Evolutionary conservation across 768 basidiomycete species (phyloP), one percentile per base, ranked within the genome.

Genomic region (Serpula lacrymans): DNA sequence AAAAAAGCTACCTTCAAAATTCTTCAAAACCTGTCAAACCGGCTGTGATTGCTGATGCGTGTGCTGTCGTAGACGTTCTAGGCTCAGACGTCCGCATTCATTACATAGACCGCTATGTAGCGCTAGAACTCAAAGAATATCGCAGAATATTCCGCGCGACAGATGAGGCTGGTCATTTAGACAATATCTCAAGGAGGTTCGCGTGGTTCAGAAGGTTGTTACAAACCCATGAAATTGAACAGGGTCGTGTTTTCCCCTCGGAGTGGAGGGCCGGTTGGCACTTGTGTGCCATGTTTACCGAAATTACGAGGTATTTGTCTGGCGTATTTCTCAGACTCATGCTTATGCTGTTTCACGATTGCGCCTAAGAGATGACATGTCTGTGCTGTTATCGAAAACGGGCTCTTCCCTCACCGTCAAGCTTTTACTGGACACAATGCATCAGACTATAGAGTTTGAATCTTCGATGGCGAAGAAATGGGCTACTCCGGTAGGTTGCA

Each of bases 81-180:
- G 94, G 94, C 1, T 65, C 71, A 5, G 95, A 98, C 44, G 83
- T 90, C 43, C 84, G 88, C 57, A 70, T 60, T 8, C 82, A 87
- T 41, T 74, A 96, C 40, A 72, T 98, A 10, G 89, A 94, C 38
- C 84, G 92, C 37, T 96, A 96, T 53, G 82, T 90, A 16, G 79
- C 85, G 8, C 74, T 94, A 12, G 90, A 96, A 51, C 73, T 99
- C 18, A 90, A 91, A 57, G 96, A 98, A 58, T 99, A 98, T 58
- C 83, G 93, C 9, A 84, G 93, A 16, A 94, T 99, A 57, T 98
- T 99, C 67, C 81, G 88, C 35, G 79, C 88, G 6, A 83, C 82
- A 5, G 93, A 96, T 48, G 96, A 98, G 63, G 92, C 96, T 2
- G 96, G 95, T 3, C 91, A 96, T 53, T 71, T 99, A 33, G 96